Percentiles rank a stretch among this genome's conserved stretches.
Evolutionary conservation across 2,329 filamentous ascomycete genomes (phyloP).

Genomic region (Lasiodiplodia sp.): DNA sequence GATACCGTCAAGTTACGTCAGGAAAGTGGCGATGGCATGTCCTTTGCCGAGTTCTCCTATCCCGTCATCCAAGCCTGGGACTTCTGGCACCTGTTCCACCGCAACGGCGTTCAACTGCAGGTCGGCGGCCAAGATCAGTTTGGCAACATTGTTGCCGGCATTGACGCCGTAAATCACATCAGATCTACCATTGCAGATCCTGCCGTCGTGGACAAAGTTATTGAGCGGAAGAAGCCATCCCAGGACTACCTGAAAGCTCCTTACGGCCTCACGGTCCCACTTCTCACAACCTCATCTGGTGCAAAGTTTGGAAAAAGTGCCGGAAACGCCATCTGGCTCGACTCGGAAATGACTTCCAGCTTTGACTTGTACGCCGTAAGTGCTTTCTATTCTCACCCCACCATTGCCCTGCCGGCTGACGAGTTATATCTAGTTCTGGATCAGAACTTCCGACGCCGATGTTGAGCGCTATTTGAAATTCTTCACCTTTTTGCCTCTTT

Average conservation of each 20-base stretch:
- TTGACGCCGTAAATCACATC: conserved; percentile 83
- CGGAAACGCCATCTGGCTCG: conserved; percentile 93
- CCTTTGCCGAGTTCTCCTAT: conserved; percentile 90
- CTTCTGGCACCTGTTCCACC: conserved; percentile 86
- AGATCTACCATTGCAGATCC: conserved; percentile 59
- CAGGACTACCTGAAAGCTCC: conserved; percentile 58
- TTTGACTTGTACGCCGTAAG: conserved; percentile 83
- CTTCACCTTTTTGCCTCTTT: conserved; percentile 84
- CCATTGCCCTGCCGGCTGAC: conserved; percentile 23
- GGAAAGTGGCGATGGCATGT: conserved; percentile 89
- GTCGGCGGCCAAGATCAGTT: conserved; percentile 96
- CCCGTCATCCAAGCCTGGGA: conserved; percentile 95
- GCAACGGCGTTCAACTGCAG: conserved; percentile 76
- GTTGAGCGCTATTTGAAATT: conserved; percentile 84
- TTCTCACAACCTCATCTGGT: conserved; percentile 84
- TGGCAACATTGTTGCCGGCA: conserved; percentile 91
- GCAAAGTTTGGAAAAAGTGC: conserved; percentile 95
- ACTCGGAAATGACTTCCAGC: conserved; percentile 76
- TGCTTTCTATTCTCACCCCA: neutral
- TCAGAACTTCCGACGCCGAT: conserved; percentile 80
- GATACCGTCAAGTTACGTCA: conserved; percentile 89
- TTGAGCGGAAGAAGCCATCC: conserved; percentile 34
- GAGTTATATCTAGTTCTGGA: conserved; percentile 70
- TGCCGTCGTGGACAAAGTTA: conserved; percentile 34
- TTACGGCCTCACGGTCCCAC: conserved; percentile 87